Evolutionary conservation across 2,329 filamentous ascomycete species (phyloP).

Genomic region (Cercospora sojina): DNA sequence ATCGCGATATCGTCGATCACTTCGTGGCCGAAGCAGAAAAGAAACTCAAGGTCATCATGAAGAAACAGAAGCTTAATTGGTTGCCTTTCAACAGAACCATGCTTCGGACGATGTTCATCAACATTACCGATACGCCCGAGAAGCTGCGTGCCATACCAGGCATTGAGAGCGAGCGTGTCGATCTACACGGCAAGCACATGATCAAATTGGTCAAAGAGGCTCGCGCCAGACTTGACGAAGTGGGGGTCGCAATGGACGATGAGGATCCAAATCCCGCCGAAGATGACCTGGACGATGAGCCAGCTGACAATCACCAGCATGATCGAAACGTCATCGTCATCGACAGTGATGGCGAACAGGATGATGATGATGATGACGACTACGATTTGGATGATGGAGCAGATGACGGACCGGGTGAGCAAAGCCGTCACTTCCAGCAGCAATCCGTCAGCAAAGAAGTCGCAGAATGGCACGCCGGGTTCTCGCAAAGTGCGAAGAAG

Average conservation of each 20-base stretch:
- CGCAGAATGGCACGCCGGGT: constrained; percentile 12
- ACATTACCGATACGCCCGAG: constrained; percentile 61
- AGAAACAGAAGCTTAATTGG: constrained; percentile 56
- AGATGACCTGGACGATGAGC: constrained; percentile 47
- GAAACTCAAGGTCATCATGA: constrained; percentile 61
- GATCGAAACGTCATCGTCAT: constrained; percentile 51
- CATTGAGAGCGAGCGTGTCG: constrained; percentile 63
- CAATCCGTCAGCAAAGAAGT: constrained; percentile 11
- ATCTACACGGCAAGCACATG: constrained; percentile 61
- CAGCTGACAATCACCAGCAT: constrained; percentile 47
- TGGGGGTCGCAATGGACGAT: constrained; percentile 42
- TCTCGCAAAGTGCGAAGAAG: constrained; percentile 7
- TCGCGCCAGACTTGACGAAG: constrained; percentile 40
- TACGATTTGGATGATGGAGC: background rate
- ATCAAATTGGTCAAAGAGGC: constrained; percentile 55
- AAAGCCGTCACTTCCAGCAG: constrained; percentile 5
- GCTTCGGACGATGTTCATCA: constrained; percentile 70
- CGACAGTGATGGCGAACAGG: constrained; percentile 15
- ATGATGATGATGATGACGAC: constrained; percentile 18
- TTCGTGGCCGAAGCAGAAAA: constrained; percentile 65
- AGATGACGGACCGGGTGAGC: constrained; percentile 36
- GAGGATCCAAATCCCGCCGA: constrained; percentile 23
- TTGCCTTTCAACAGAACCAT: constrained; percentile 67
- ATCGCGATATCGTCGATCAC: constrained; percentile 61
- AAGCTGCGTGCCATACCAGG: constrained; percentile 64